Conservation (phyloP, 139 green algal genomes). For the Chlamydomonas applanata region DNA sequence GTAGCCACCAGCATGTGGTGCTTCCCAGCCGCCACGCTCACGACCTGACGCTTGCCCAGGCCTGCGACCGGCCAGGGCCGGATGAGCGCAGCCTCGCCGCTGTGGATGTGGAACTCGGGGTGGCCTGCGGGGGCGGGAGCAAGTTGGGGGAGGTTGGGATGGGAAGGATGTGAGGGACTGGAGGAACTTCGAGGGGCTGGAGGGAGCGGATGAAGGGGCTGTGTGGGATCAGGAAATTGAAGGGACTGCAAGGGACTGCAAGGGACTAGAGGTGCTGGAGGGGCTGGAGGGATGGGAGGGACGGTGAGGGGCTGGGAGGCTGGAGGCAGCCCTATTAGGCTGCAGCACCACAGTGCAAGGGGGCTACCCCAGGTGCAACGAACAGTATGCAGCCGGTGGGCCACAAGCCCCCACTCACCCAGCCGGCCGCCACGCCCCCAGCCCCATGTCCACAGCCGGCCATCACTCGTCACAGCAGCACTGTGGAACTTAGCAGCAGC, state of each 20-base stretch:
- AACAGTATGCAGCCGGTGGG: too few relatives aligned
- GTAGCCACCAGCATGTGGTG: conserved; percentile 84
- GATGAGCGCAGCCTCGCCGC: conserved; percentile 66
- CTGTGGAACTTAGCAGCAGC: conserved; percentile 88
- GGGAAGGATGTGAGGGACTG: not conserved
- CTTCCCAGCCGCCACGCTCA: conserved; percentile 73
- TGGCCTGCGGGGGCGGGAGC: conserved; percentile 60
- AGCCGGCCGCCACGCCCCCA: conserved; percentile 84
- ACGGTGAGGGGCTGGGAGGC: too few relatives aligned
- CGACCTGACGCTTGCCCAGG: conserved; percentile 35
- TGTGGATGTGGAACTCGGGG: conserved; percentile 79
- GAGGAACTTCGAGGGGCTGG: too few relatives aligned
- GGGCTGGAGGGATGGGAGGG: too few relatives aligned
- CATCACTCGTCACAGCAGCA: conserved; percentile 65
- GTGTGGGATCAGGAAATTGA: too few relatives aligned
- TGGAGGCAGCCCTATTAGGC: too few relatives aligned
- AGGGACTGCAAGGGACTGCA: conserved; percentile 19
- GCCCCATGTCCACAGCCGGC: conserved; percentile 82
- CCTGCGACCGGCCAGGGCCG: conserved; percentile 43
- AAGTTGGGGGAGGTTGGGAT: not conserved
- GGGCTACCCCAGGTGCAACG: too few relatives aligned
- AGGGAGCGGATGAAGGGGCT: too few relatives aligned
- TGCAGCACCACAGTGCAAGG: too few relatives aligned
- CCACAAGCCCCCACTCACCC: conserved; percentile 36
- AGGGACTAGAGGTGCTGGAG: too few relatives aligned